phyloP scores from a whole-genome alignment of 164 flowering plant genomes.

The Tetrastigma voinierianum region DNA sequence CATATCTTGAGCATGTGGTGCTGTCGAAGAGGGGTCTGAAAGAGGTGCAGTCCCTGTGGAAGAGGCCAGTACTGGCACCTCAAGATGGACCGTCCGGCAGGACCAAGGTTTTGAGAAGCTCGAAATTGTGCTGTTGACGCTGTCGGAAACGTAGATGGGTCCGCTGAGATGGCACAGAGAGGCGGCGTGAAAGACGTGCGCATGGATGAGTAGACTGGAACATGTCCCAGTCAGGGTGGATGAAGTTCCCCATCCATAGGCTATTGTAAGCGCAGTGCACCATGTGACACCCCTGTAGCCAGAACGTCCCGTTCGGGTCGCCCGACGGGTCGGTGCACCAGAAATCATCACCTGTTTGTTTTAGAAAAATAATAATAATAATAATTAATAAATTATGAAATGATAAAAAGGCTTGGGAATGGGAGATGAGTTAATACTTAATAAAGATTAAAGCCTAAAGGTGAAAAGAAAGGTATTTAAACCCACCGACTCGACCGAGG shows the following conservation, averaged over 20 bases:
- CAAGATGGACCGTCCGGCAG: constrained; percentile 38
- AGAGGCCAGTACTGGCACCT: constrained; percentile 30
- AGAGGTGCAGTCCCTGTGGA: no score
- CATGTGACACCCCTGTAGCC: constrained; percentile 85
- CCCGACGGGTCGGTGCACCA: constrained; percentile 71
- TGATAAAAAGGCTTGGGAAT: no score
- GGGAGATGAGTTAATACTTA: no score
- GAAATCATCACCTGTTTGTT: constrained; percentile 58
- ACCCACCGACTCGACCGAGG: constrained; percentile 72
- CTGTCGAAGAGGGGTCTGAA: no score
- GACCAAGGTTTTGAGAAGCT: constrained; percentile 28
- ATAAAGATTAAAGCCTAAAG: no score
- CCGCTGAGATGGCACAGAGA: constrained; percentile 84
- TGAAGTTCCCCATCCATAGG: constrained; percentile 75
- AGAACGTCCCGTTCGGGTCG: constrained; percentile 63
- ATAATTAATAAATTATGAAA: no score
- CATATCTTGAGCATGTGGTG: constrained; percentile 55
- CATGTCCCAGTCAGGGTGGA: constrained; percentile 89
- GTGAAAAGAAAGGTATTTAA: background rate
- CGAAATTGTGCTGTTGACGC: constrained; percentile 32
- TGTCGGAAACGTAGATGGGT: constrained; percentile 54
- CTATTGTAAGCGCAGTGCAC: constrained; percentile 82
- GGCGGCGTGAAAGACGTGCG: constrained; percentile 74
- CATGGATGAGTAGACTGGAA: constrained; percentile 78
- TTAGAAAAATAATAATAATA: background rate